phyloP scores from a whole-genome alignment of 768 basidiomycete species.

The Glaciozyma martinii region DNA sequence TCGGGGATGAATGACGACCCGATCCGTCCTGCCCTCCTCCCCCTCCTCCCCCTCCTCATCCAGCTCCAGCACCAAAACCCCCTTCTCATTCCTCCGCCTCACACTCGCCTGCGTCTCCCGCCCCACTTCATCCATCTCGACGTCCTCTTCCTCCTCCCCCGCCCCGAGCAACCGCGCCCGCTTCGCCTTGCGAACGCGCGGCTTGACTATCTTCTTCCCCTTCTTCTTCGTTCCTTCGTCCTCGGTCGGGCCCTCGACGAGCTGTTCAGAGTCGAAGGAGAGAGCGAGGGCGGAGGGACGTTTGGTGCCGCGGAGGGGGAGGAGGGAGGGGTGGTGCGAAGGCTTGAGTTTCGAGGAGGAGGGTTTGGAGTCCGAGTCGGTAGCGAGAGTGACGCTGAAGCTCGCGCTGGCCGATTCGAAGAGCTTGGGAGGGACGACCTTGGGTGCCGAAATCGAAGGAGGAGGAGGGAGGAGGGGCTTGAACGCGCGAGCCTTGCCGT shows the following conservation, averaged over 20 bases:
- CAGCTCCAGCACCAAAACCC: constrained; percentile 6
- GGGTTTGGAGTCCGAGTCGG: constrained; percentile 8
- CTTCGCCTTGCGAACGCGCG: too few relatives aligned
- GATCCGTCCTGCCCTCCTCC: neutral
- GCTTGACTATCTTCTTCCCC: constrained; percentile 2
- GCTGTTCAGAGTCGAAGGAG: neutral
- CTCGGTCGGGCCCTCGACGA: neutral
- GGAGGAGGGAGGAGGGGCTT: neutral
- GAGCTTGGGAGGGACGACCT: neutral
- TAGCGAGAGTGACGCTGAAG: neutral
- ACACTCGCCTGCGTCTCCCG: neutral
- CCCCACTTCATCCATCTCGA: constrained; percentile 2
- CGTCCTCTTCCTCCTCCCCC: neutral
- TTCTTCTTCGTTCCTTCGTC: neutral
- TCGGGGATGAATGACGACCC: neutral
- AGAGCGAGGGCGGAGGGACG: constrained; percentile 8
- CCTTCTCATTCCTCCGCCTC: neutral
- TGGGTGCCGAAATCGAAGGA: neutral
- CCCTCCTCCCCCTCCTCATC: neutral
- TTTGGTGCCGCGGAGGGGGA: neutral
- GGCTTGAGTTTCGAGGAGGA: neutral
- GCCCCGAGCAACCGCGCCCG: too few relatives aligned
- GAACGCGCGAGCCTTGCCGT: constrained; percentile 12
- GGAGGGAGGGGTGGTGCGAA: neutral
- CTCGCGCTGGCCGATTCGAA: neutral